Conservation (phyloP, 2,329 filamentous ascomycete species). For the Colletotrichum plurivorum region DNA sequence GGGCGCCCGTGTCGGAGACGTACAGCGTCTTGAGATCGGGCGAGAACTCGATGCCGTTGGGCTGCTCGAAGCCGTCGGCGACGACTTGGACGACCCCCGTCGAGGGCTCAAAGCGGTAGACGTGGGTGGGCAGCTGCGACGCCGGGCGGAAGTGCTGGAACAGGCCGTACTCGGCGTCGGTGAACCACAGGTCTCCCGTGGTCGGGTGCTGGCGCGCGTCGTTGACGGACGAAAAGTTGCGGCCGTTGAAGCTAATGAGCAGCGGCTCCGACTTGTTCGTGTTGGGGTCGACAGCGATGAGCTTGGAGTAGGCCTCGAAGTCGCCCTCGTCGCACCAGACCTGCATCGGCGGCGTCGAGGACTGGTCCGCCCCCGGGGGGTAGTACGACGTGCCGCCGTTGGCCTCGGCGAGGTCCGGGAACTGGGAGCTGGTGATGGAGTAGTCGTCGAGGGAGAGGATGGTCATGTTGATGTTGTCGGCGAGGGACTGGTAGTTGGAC, state of each 20-base stretch:
- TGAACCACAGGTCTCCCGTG: slow-evolving; percentile 62
- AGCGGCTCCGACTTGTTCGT: slow-evolving; percentile 42
- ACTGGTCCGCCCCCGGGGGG: slow-evolving; percentile 38
- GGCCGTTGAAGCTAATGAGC: slow-evolving; percentile 32
- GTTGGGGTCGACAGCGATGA: slow-evolving; percentile 38
- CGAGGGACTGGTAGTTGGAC: slow-evolving; percentile 36
- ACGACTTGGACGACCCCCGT: slow-evolving; percentile 57
- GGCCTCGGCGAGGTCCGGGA: slow-evolving; percentile 42
- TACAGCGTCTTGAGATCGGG: slow-evolving; percentile 61
- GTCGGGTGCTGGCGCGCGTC: slow-evolving; percentile 61
- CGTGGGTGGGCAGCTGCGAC: slow-evolving; percentile 60
- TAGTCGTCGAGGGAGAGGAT: slow-evolving; percentile 43
- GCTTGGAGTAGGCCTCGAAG: slow-evolving; percentile 33
- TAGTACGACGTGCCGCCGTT: slow-evolving; percentile 44
- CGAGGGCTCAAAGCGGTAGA: slow-evolving; percentile 61
- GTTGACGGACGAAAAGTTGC: slow-evolving; percentile 63
- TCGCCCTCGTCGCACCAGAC: slow-evolving; percentile 41
- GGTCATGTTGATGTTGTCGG: slow-evolving; percentile 41
- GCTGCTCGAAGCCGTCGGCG: slow-evolving; percentile 62
- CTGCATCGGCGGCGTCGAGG: slow-evolving; percentile 42
- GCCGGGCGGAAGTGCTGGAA: slow-evolving; percentile 61
- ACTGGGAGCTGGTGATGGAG: slow-evolving; percentile 40
- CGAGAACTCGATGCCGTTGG: slow-evolving; percentile 62
- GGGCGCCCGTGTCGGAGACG: slow-evolving; percentile 57
- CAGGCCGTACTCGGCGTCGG: slow-evolving; percentile 63